Base-by-base conservation (phyloP, 2,329 filamentous ascomycete genomes). In the Talaromyces albobiverticillius region DNA sequence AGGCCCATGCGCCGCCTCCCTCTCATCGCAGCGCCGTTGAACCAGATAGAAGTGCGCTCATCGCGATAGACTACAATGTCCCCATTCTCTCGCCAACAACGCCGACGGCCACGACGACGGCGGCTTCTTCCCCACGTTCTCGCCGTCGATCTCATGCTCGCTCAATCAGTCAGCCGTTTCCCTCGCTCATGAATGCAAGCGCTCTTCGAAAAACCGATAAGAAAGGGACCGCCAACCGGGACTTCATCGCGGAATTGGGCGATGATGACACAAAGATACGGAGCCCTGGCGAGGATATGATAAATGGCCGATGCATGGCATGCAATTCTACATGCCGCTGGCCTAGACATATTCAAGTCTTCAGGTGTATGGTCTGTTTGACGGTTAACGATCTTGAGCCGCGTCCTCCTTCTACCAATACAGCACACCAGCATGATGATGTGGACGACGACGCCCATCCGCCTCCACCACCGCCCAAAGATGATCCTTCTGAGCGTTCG, bases 301-400 rank as follows among this genome's bases (percentile, higher is more conserved):
- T 79, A 25, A 86, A 83, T 29, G 88, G 89, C 20, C 85, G 83
- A 62, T 96, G 91, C 68, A 91, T 93, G 82, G 92, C 90, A 31
- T 96, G 91, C 70, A 88, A 87, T 63, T 88, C 87, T 52, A 82
- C 85, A 53, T 86, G 95, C 60, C 82, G 87, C 54, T 95, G 90
- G 86, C 90, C 90, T 2, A 82, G 80, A 58, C 82, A 86, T 51
- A 73, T 91, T 57, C 82, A 82, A 32, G 82, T 87, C 34, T 95
- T 94, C 70, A 82, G 90, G 62, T 96, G 91, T 70, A 88, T 88
- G 40, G 87, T 89, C 52, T 96, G 91, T 69, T 76, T 89, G 63
- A 94, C 88, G 16, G 85, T 96, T 66, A 95, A 95, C 67, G 90
- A 95, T 67, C 71, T 95, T 50, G 78, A 81, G 56, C 79, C 79